phyloP scores from a whole-genome alignment of 345 rosid genomes.

The Euclidium syriacum region DNA sequence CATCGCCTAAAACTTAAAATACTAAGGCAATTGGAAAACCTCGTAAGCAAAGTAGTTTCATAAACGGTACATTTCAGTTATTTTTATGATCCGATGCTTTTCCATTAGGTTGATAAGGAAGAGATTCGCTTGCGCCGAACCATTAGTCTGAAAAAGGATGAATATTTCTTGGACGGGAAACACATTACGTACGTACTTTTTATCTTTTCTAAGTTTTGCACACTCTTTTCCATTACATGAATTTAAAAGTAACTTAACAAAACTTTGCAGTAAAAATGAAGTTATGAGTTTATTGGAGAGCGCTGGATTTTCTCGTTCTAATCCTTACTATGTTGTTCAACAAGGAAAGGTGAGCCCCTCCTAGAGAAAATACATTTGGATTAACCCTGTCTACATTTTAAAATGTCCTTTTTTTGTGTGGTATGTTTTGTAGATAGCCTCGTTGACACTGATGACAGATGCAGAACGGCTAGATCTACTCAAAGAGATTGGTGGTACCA shows the following conservation, averaged over 20 bases:
- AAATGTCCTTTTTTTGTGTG: neutral
- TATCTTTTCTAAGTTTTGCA: neutral
- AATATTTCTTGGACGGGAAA: constrained; percentile 87
- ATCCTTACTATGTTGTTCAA: constrained; percentile 97
- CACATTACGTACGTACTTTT: constrained; percentile 70
- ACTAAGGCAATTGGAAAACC: neutral
- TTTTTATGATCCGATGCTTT: constrained; percentile 8
- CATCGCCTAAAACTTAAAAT: neutral
- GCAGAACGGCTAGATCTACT: constrained; percentile 90
- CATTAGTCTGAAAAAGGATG: constrained; percentile 86
- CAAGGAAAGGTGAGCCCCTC: constrained; percentile 69
- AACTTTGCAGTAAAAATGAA: constrained; percentile 74
- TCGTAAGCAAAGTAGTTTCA: neutral
- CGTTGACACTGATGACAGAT: constrained; percentile 94
- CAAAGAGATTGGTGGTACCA: constrained; percentile 96
- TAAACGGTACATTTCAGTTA: neutral
- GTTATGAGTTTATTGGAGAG: constrained; percentile 96
- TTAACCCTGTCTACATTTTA: neutral
- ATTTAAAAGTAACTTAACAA: neutral
- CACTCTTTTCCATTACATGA: neutral
- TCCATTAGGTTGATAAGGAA: constrained; percentile 87
- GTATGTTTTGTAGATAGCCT: constrained; percentile 60
- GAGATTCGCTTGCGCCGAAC: constrained; percentile 90
- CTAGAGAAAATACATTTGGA: neutral
- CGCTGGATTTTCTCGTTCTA: constrained; percentile 98